Conservation (phyloP, 352 stramenopile genomes). For the Pythium graminicola region DNA sequence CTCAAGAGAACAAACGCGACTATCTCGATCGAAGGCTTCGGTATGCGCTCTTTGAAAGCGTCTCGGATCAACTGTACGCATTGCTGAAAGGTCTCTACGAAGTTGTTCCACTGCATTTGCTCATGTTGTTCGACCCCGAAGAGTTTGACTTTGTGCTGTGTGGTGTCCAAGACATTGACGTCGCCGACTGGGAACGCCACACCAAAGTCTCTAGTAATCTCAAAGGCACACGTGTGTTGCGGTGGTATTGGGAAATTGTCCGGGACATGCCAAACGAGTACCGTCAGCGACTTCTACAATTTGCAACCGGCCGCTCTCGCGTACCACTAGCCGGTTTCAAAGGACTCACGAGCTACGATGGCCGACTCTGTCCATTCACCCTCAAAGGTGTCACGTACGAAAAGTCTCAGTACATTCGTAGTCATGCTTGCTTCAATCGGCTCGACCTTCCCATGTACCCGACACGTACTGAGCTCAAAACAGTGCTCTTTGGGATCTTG, state of each 20-base stretch:
- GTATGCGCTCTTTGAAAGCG: slow-evolving; percentile 52
- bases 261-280: slow-evolving; percentile 81
- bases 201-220: slow-evolving; percentile 58
- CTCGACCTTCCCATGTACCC: slow-evolving; percentile 94
- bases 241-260: slow-evolving; percentile 97
- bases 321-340: slow-evolving; percentile 70
- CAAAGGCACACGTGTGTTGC: slow-evolving; percentile 25
- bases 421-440: slow-evolving; percentile 63
- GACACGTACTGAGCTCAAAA: slow-evolving; percentile 66
- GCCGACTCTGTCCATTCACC: slow-evolving; percentile 66
- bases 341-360: slow-evolving; percentile 76
- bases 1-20: slow-evolving; percentile 91
- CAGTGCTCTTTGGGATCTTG: slow-evolving; percentile 36
- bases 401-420: slow-evolving; percentile 26
- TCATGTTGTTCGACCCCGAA: slow-evolving; percentile 97
- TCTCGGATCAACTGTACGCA: slow-evolving; percentile 45
- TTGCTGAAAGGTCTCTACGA: slow-evolving; percentile 95
- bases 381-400: slow-evolving; percentile 38
- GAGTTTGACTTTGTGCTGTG: slow-evolving; percentile 97
- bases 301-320: slow-evolving; percentile 73
- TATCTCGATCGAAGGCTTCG: slow-evolving; percentile 87
- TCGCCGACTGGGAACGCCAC: slow-evolving; percentile 92
- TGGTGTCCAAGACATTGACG: slow-evolving; percentile 92
- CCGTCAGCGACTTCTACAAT: slow-evolving; percentile 64
- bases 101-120: slow-evolving; percentile 91